phyloP scores from a whole-genome alignment of 306 rosid species.

The Begonia peltatifolia region DNA sequence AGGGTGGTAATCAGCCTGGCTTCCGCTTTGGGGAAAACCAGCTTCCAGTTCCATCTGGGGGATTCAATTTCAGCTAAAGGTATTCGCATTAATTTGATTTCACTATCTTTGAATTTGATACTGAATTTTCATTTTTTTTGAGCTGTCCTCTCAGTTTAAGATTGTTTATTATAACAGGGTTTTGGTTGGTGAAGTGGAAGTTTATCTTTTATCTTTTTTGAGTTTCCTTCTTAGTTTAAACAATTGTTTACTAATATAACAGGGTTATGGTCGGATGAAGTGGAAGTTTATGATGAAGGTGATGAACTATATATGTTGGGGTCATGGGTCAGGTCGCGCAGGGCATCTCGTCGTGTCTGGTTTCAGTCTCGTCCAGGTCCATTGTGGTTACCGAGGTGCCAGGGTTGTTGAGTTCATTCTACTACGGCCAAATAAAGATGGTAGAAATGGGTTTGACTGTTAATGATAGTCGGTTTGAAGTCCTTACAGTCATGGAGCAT shows the following conservation, averaged over 20 bases:
- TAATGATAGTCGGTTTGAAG: background rate
- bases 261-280: background rate
- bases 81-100: background rate
- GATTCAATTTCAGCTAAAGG: slow-evolving; percentile 3
- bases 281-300: background rate
- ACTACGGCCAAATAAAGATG: background rate
- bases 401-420: background rate
- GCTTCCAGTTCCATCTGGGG: slow-evolving; percentile 2
- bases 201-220: too few relatives aligned
- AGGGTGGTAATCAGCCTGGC: background rate
- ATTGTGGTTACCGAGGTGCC: background rate
- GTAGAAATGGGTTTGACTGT: background rate
- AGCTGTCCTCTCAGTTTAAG: background rate
- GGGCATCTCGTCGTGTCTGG: background rate
- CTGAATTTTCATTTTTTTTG: too few relatives aligned
- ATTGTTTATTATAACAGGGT: background rate
- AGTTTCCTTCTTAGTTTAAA: background rate
- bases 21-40: background rate
- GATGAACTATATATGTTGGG: background rate
- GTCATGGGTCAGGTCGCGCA: background rate
- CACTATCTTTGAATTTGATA: too few relatives aligned
- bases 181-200: background rate
- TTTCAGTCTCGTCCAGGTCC: background rate
- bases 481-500: background rate
- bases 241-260: background rate